Base-by-base conservation (phyloP, 1,139 yeast genomes). In the Candida sanyaensis region DNA sequence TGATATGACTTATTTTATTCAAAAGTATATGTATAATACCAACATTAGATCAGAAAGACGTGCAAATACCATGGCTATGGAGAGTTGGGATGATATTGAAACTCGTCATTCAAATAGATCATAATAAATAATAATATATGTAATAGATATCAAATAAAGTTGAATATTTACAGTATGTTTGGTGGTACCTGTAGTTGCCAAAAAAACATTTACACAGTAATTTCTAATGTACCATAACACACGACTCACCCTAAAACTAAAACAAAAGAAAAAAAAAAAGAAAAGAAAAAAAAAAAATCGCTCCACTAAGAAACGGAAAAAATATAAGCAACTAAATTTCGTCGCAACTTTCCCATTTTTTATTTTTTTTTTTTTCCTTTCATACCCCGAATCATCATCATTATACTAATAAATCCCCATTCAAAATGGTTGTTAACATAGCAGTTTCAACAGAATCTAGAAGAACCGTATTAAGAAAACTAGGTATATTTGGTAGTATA, bases 1-100 rank as follows among this genome's bases (percentile, higher is more conserved):
- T 66, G 98, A 92, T 63, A 55, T 83, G 30, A 68, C 81, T 12
- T 91, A 90, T 62, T 86, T 92, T 57, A 80, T 81, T 62, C 98
- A 92, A 63, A 64, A 77, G 46, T 65, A 63, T 49, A 48, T 75
- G 9, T 75, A 75, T 55, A 60, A 70, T 47, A 49, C 63, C 42
- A 56, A 61, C 3, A 70, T 69, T 2, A 54, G 46, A 12, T 6
- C 37, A 5, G n/a, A 5, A 21, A 23, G 26, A 12, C 59, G 63
- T 42, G 64, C 74, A 1, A 47, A 54, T 11, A 61, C 58, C 27
- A 66, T 72, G 63, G 50, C 53, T 2, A 52, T 71, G 58, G 66
- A 63, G 17, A 57, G 58, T 32, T 65, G 69, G 70, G 55, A 55
- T 40, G 54, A 53, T 36, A 47, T 54, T 8, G 51, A 47, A 37